Conservation (phyloP, 768 basidiomycete genomes). For the Boletus coccyginus region DNA sequence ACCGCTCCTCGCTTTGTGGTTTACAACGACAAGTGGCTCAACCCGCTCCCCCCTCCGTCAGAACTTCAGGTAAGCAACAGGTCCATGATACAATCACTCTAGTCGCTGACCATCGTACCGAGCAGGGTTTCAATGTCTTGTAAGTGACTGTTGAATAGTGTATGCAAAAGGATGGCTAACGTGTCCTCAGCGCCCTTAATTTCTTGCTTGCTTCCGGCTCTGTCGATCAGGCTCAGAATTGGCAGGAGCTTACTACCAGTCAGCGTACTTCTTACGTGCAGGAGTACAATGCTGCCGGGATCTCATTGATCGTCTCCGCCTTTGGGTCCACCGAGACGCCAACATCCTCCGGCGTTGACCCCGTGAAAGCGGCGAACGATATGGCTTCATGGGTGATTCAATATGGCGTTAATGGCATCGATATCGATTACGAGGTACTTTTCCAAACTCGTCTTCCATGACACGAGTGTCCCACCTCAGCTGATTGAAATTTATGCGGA, state of each 20-base stretch:
- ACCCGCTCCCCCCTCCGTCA: constrained; percentile 44
- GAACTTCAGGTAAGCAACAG: constrained; percentile 37
- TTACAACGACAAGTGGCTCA: constrained; percentile 42
- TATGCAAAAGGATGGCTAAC: background rate
- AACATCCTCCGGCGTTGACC: constrained; percentile 39
- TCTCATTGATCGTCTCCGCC: constrained; percentile 54
- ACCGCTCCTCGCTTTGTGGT: constrained; percentile 49
- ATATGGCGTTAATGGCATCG: constrained; percentile 50
- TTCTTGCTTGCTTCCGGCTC: constrained; percentile 43
- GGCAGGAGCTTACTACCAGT: constrained; percentile 37
- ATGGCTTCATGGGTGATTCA: constrained; percentile 46
- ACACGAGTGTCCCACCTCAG: background rate
- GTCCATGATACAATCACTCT: background rate
- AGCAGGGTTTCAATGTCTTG: constrained; percentile 37
- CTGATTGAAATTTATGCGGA: background rate
- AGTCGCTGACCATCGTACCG: background rate
- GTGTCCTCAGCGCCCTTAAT: constrained; percentile 33
- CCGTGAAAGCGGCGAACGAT: constrained; percentile 38
- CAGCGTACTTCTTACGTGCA: constrained; percentile 42
- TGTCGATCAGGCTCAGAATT: constrained; percentile 45
- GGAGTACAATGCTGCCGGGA: constrained; percentile 53
- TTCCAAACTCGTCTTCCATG: no score
- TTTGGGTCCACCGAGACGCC: constrained; percentile 48
- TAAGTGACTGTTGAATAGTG: constrained; percentile 6
- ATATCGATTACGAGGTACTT: constrained; percentile 49